These are phyloP conservation scores for Pistacia atlantica DNA, from an alignment of 345 rosid genomes.

Conservation along the genomic window DNA sequence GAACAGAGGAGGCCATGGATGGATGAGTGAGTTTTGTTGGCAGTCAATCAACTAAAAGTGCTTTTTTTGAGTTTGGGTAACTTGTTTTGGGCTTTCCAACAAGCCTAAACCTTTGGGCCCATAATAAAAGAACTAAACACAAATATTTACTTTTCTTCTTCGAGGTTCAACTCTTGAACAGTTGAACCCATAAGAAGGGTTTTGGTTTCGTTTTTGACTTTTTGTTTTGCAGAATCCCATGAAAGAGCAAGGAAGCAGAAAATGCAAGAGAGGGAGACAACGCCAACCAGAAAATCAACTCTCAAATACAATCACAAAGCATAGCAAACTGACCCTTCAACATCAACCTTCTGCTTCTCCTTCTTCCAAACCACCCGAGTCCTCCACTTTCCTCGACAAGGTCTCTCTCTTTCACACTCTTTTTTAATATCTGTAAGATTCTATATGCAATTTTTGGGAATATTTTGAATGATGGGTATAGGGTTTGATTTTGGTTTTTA, in stretches of 20 bases:
- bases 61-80: too few relatives aligned
- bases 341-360: constrained; percentile 17
- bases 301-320: constrained; percentile 20
- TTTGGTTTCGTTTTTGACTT: not conserved
- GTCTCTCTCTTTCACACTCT: constrained; percentile 30
- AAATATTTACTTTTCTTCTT: too few relatives aligned
- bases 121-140: too few relatives aligned
- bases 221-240: constrained; percentile 11
- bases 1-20: constrained; percentile 48
- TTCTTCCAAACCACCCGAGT: constrained; percentile 34
- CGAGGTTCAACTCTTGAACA: too few relatives aligned
- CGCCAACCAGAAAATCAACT: constrained; percentile 24
- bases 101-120: not conserved
- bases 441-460: too few relatives aligned
- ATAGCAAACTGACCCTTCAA: constrained; percentile 7
- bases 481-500: not conserved
- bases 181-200: not conserved
- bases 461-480: not conserved
- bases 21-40: not conserved
- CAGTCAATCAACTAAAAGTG: not conserved
- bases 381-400: constrained; percentile 55
- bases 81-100: too few relatives aligned
- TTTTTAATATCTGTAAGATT: not conserved
- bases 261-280: constrained; percentile 54
- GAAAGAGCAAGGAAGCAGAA: constrained; percentile 46